phyloP scores from a whole-genome alignment of 495 filamentous ascomycete species.

The Pyronema omphalodes region DNA sequence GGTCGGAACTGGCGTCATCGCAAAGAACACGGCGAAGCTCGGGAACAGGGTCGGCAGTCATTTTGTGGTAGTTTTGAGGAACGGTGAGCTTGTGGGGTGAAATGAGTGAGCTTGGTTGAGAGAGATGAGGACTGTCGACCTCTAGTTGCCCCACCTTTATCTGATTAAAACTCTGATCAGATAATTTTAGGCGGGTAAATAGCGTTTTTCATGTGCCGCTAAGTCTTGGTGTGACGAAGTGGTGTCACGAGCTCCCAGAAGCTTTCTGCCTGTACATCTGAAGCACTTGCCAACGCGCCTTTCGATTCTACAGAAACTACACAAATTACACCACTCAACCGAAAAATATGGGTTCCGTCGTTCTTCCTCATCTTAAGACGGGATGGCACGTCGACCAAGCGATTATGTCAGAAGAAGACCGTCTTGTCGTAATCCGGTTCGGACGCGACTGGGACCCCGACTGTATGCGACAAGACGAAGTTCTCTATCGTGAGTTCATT shows the following conservation, averaged over 20 bases:
- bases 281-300: background rate
- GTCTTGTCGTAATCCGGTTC: slow-evolving; percentile 88
- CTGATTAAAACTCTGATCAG: background rate
- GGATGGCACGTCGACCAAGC: slow-evolving; percentile 96
- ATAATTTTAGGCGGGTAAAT: background rate
- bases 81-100: background rate
- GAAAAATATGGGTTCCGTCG: slow-evolving; percentile 63
- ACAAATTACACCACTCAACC: background rate
- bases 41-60: slow-evolving; percentile 12
- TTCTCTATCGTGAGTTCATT: slow-evolving; percentile 53
- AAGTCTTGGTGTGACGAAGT: background rate
- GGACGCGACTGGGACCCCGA: slow-evolving; percentile 61
- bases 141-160: background rate
- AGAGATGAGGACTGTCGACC: slow-evolving; percentile 9
- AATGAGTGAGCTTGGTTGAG: background rate
- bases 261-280: background rate
- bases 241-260: background rate
- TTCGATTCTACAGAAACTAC: background rate
- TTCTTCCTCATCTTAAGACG: slow-evolving; percentile 77
- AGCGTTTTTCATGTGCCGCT: background rate
- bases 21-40: slow-evolving; percentile 55
- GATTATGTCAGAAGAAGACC: slow-evolving; percentile 81
- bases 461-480: slow-evolving; percentile 86
- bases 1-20: slow-evolving; percentile 53
- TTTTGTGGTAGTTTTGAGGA: slow-evolving; percentile 28